Conservation (phyloP, 306 rosid species). For the Prunus dulcis region DNA sequence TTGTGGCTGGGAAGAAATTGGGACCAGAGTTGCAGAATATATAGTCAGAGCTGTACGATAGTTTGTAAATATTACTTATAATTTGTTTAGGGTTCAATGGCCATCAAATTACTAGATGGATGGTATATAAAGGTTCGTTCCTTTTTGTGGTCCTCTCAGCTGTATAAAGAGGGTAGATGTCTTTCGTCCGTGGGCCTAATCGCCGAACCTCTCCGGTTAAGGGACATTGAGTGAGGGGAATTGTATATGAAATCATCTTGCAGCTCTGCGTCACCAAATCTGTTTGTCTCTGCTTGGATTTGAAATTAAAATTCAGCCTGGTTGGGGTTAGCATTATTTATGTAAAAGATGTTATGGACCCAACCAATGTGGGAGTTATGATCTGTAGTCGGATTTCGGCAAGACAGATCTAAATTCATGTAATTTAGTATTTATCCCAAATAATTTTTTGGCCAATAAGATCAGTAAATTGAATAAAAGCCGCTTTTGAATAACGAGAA, state of each 20-base stretch:
- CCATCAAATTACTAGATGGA: not conserved
- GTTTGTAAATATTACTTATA: slow-evolving; percentile 9
- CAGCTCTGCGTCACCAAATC: not conserved
- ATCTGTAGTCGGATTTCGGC: too few relatives aligned
- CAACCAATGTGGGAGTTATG: too few relatives aligned
- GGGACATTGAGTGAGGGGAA: not conserved
- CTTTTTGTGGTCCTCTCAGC: not conserved
- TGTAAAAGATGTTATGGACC: too few relatives aligned
- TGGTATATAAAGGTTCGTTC: not conserved
- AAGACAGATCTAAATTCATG: too few relatives aligned
- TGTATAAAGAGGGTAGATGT: not conserved
- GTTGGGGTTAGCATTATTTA: too few relatives aligned
- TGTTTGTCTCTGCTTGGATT: not conserved
- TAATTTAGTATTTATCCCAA: too few relatives aligned
- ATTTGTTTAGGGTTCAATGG: not conserved
- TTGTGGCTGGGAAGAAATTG: not conserved
- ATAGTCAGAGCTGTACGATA: not conserved
- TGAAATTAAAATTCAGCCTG: not conserved
- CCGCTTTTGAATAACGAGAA: too few relatives aligned
- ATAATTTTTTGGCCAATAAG: too few relatives aligned
- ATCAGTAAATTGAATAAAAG: too few relatives aligned
- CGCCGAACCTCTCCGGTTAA: not conserved
- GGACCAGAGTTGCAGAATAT: not conserved
- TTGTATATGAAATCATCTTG: not conserved
- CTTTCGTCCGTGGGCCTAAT: not conserved